Evolutionary conservation across 148 eudicot species (phyloP).

Genomic region (Chenopodium berlandieri): DNA sequence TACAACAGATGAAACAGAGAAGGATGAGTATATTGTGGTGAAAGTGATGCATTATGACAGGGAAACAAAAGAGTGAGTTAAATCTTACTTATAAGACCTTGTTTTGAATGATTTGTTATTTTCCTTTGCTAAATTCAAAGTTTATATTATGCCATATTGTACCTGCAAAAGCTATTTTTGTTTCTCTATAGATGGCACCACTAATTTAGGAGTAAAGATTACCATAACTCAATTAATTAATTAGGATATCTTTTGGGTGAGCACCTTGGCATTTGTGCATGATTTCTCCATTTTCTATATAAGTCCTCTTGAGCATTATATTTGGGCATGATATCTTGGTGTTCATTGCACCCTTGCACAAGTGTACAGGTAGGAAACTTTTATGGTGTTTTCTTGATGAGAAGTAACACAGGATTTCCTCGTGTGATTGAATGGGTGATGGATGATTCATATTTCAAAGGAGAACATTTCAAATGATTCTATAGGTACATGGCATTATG

Average conservation of each 20-base stretch:
- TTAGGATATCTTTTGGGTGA: no score
- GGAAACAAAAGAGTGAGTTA: constrained; percentile 77
- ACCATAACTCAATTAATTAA: no score
- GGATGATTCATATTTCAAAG: no score
- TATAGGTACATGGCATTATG: no score
- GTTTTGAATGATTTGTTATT: background rate
- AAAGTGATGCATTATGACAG: constrained; percentile 93
- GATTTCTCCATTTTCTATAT: no score
- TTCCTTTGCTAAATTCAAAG: background rate
- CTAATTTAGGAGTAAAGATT: no score
- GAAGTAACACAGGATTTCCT: background rate
- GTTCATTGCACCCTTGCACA: background rate
- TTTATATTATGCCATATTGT: background rate
- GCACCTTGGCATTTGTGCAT: no score
- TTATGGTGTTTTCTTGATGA: background rate
- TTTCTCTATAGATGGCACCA: no score
- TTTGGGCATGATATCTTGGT: background rate
- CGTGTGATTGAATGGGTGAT: background rate
- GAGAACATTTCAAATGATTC: no score
- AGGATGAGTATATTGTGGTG: constrained; percentile 92
- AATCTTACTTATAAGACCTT: background rate
- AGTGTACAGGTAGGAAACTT: background rate
- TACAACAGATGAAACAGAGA: constrained; percentile 69
- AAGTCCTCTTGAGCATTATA: background rate
- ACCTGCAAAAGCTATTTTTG: background rate